Evolutionary conservation across 495 filamentous ascomycete genomes (phyloP).

Genomic region (Hypoxylon lenormandii): DNA sequence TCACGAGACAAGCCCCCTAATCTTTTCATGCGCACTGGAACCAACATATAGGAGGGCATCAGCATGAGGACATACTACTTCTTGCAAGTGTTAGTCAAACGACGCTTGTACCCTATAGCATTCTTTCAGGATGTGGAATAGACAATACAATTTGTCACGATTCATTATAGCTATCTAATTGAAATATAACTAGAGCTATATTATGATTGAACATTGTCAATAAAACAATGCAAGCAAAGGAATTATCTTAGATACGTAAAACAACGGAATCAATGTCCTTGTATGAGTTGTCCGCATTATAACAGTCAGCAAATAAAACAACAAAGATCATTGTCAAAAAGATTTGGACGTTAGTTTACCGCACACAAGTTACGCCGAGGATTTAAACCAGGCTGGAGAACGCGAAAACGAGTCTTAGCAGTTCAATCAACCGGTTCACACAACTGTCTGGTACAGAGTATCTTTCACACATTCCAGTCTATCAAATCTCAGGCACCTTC

Average conservation of each 20-base stretch:
- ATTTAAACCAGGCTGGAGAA: too few relatives aligned
- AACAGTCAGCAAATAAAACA: not conserved
- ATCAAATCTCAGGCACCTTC: not conserved
- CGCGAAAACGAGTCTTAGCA: not conserved
- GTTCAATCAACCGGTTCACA: not conserved
- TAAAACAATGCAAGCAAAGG: not conserved
- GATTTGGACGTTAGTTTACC: too few relatives aligned
- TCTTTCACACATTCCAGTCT: not conserved
- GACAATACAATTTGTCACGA: too few relatives aligned
- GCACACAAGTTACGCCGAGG: too few relatives aligned
- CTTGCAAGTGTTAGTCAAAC: too few relatives aligned
- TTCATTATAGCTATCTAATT: too few relatives aligned
- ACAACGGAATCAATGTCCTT: not conserved
- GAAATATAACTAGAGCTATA: not conserved
- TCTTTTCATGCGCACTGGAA: slow-evolving; percentile 55
- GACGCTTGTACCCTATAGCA: too few relatives aligned
- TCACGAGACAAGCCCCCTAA: slow-evolving; percentile 49
- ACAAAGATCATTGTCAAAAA: not conserved
- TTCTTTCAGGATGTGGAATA: too few relatives aligned
- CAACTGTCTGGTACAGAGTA: not conserved
- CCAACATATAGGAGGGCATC: not conserved
- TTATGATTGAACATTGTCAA: not conserved
- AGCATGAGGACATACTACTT: too few relatives aligned
- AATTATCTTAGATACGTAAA: not conserved
- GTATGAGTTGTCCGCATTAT: not conserved